These are phyloP conservation scores for Takakia lepidozioides DNA, from an alignment of 225 moss, liverwort and hornwort species.

Conservation along the genomic window DNA sequence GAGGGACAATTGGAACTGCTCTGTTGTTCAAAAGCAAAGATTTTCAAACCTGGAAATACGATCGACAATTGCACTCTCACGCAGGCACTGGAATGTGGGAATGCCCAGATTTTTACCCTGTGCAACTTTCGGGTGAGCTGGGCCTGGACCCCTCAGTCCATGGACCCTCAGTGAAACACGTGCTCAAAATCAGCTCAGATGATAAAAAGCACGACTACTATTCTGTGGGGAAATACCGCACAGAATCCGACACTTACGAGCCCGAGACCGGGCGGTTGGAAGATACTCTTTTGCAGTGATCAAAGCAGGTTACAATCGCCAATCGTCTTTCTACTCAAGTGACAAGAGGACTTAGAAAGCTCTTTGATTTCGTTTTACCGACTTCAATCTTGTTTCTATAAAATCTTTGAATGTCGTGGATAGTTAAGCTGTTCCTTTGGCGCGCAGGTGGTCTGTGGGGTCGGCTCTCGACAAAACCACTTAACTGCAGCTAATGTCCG, in stretches of 20 bases:
- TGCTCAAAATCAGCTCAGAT: conserved; percentile 54
- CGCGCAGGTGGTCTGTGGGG: too few relatives aligned
- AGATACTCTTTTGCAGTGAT: conserved; percentile 41
- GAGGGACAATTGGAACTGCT: conserved; percentile 32
- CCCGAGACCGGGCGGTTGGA: conserved; percentile 26
- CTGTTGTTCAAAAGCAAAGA: conserved; percentile 58
- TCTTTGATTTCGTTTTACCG: too few relatives aligned
- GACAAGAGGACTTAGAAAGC: too few relatives aligned
- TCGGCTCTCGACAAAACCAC: conserved; percentile 43
- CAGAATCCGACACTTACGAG: conserved; percentile 25
- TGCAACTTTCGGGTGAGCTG: conserved; percentile 13
- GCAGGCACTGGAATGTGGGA: conserved; percentile 71
- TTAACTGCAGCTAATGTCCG: conserved; percentile 66
- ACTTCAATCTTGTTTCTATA: too few relatives aligned
- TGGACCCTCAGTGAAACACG: conserved; percentile 32
- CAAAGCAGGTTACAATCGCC: conserved; percentile 57
- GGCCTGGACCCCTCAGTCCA: conserved; percentile 14
- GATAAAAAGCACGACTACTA: conserved; percentile 54
- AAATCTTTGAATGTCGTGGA: too few relatives aligned
- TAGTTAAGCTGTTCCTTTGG: too few relatives aligned
- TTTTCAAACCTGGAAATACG: conserved; percentile 38
- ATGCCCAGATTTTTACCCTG: conserved; percentile 67
- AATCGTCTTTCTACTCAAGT: too few relatives aligned
- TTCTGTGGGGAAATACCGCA: conserved; percentile 44
- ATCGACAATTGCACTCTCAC: conserved; percentile 33